These are phyloP conservation scores for Amesomyces nigricolor DNA, from an alignment of 2,329 filamentous ascomycete species.

Conservation along the genomic window DNA sequence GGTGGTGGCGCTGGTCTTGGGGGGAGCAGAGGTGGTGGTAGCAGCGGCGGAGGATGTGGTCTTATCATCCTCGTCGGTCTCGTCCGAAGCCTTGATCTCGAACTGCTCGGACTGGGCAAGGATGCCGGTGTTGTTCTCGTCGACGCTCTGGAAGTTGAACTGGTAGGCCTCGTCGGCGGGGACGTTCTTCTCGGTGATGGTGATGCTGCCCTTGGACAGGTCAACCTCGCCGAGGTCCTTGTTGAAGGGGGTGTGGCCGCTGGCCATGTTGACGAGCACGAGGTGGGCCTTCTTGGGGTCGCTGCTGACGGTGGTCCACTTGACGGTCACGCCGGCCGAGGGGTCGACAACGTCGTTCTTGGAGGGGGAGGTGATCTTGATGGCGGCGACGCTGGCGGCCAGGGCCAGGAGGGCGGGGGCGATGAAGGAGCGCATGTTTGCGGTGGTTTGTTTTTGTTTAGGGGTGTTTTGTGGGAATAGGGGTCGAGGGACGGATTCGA, in stretches of 20 bases:
- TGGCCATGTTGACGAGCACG: slow-evolving; percentile 26
- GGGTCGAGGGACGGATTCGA: no score
- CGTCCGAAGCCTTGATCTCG: slow-evolving; percentile 14
- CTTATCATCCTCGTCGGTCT: slow-evolving; percentile 1
- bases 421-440: slow-evolving; percentile 23
- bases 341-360: slow-evolving; percentile 22
- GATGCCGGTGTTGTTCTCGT: slow-evolving; percentile 23
- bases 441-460: not conserved
- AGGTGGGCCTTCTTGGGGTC: slow-evolving; percentile 24
- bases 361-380: slow-evolving; percentile 24
- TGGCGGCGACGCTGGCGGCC: slow-evolving; percentile 17
- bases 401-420: slow-evolving; percentile 18
- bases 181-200: slow-evolving; percentile 13
- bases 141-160: slow-evolving; percentile 26
- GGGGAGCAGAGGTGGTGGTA: slow-evolving; percentile 2
- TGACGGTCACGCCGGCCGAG: slow-evolving; percentile 20
- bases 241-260: slow-evolving; percentile 24
- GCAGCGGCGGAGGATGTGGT: not conserved
- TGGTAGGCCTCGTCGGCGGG: slow-evolving; percentile 21
- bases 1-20: not conserved
- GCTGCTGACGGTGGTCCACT: slow-evolving; percentile 23
- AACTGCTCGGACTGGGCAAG: slow-evolving; percentile 27
- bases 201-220: slow-evolving; percentile 19
- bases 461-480: not conserved
- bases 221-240: slow-evolving; percentile 24